Percentiles rank a stretch among this genome's conserved stretches.
These are phyloP conservation scores for Crithidia bombi DNA, from an alignment of 208 protist species.

Conservation along the genomic window DNA sequence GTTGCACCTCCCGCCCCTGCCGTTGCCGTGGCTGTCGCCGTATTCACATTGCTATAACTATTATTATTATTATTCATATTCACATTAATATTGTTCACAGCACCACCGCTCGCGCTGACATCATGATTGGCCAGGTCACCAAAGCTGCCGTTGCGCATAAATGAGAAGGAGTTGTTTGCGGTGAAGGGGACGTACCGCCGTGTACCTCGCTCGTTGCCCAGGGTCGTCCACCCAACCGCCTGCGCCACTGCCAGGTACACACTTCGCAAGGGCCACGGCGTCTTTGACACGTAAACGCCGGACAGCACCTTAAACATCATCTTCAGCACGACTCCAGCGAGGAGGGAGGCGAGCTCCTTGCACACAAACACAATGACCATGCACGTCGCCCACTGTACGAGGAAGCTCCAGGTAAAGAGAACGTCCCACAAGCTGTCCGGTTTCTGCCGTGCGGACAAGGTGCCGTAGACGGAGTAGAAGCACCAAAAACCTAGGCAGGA, in stretches of 20 bases:
- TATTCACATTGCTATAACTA: background rate
- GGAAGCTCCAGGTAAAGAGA: conserved; percentile 40
- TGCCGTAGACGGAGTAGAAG: conserved; percentile 39
- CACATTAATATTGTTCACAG: background rate
- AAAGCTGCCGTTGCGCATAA: conserved; percentile 18
- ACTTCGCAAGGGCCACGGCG: conserved; percentile 29
- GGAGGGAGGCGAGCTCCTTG: conserved; percentile 53
- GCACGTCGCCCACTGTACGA: conserved; percentile 46
- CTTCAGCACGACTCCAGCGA: conserved; percentile 34
- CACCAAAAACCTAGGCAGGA: conserved; percentile 45
- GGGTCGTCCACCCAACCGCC: conserved; percentile 36
- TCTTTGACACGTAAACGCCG: conserved; percentile 24
- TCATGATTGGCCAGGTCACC: background rate
- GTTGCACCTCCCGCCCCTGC: background rate
- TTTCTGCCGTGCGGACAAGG: conserved; percentile 21
- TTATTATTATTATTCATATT: no score
- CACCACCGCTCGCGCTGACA: background rate
- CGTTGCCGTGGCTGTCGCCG: background rate
- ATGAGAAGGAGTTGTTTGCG: conserved; percentile 35
- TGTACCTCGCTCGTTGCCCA: conserved; percentile 37
- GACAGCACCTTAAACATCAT: conserved; percentile 51
- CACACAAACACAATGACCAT: conserved; percentile 41
- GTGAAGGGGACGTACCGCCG: conserved; percentile 31
- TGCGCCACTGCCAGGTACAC: conserved; percentile 39
- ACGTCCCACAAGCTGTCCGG: conserved; percentile 24